A percentile compares a stretch with the other conserved stretches of the same genome.
Conservation (phyloP, 345 rosid species). For the Diplotaxis tenuifolia region DNA sequence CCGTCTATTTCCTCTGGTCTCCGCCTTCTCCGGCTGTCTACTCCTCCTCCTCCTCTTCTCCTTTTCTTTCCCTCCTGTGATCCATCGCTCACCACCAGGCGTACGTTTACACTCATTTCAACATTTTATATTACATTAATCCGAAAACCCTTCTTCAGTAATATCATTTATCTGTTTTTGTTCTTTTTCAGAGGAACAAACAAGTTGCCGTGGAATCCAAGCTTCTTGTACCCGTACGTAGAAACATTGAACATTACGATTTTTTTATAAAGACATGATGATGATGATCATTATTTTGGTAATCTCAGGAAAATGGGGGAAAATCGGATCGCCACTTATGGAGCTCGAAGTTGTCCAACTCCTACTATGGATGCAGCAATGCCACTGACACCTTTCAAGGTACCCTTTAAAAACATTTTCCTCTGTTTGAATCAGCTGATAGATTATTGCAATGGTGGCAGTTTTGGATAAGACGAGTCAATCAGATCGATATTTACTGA, state of each 20-base stretch:
- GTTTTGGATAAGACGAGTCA: conserved; percentile 54
- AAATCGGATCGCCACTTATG: conserved; percentile 54
- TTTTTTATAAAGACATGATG: background rate
- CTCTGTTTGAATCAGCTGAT: background rate
- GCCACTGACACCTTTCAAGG: conserved; percentile 55
- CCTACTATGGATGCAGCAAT: conserved; percentile 77
- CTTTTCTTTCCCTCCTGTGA: conserved; percentile 50
- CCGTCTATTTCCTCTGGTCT: conserved; percentile 58
- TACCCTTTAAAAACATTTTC: conserved; percentile 7
- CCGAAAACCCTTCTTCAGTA: background rate
- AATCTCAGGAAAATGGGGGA: conserved; percentile 50
- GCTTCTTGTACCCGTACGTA: conserved; percentile 62
- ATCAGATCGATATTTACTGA: conserved; percentile 61
- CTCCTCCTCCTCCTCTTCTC: conserved; percentile 56
- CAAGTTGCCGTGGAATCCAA: conserved; percentile 34
- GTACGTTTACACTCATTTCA: background rate
- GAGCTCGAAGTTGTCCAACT: conserved; percentile 59
- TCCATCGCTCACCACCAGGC: conserved; percentile 30
- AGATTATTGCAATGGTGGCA: conserved; percentile 32
- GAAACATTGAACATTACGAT: background rate
- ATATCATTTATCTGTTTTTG: conserved; percentile 11
- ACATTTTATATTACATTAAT: background rate
- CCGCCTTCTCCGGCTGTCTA: conserved; percentile 54
- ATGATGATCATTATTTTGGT: background rate
- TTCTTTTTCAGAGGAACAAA: conserved; percentile 31